phyloP scores from a whole-genome alignment of 106 monocot genomes.

The Phalaenopsis aphrodite region DNA sequence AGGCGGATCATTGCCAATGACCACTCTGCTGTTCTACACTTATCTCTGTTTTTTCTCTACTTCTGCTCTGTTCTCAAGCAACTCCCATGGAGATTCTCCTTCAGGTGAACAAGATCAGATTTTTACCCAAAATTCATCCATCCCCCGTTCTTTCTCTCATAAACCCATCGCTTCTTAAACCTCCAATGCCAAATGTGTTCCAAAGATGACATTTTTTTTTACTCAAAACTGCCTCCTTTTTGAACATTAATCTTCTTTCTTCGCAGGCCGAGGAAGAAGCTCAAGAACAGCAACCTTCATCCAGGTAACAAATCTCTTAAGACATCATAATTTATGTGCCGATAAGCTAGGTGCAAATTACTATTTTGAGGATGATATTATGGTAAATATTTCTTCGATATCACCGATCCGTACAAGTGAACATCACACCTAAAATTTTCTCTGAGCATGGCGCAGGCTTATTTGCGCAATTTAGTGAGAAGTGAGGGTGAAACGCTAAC shows the following conservation, averaged over 20 bases:
- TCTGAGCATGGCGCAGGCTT: not conserved
- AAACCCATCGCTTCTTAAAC: no score
- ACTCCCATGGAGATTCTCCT: not conserved
- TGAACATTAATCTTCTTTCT: not conserved
- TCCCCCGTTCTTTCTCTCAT: no score
- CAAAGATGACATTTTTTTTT: not conserved
- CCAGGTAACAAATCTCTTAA: not conserved
- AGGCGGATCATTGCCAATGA: not conserved
- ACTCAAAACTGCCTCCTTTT: not conserved
- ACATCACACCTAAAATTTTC: not conserved
- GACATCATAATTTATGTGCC: no score
- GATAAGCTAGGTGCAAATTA: no score
- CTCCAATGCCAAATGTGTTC: no score
- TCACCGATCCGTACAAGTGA: not conserved
- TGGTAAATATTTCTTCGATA: not conserved
- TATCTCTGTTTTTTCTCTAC: conserved; percentile 3
- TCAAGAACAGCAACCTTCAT: not conserved
- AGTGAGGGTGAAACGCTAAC: not conserved
- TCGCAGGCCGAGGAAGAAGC: not conserved
- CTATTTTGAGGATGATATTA: no score
- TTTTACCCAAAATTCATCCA: not conserved
- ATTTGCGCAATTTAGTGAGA: not conserved
- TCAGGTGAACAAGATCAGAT: not conserved
- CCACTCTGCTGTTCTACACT: conserved; percentile 1
- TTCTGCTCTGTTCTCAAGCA: not conserved